A percentile compares a stretch with the other conserved stretches of the same genome.
Conservation (phyloP, 1,139 yeast genomes). For the Debaryomyces singareniensis region DNA sequence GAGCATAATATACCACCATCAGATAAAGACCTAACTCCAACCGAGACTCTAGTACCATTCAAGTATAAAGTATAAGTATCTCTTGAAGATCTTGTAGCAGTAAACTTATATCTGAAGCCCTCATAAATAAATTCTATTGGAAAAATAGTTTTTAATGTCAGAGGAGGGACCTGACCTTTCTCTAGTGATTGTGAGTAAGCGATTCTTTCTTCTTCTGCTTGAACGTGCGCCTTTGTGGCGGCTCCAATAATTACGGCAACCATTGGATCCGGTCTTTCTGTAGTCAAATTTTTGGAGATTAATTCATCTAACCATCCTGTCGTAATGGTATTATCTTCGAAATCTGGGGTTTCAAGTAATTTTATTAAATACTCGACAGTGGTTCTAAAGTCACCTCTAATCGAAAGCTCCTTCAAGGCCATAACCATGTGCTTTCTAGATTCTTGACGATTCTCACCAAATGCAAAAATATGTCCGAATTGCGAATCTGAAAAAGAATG, state of each 20-base stretch:
- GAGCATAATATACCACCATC: slow-evolving; percentile 93
- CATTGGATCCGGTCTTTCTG: slow-evolving; percentile 90
- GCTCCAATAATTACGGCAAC: slow-evolving; percentile 97
- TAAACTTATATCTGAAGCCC: slow-evolving; percentile 86
- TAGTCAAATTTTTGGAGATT: slow-evolving; percentile 86
- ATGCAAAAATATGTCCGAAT: slow-evolving; percentile 97
- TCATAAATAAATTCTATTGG: slow-evolving; percentile 95
- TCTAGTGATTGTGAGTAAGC: slow-evolving; percentile 72
- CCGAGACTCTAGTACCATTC: slow-evolving; percentile 86
- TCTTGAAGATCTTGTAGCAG: slow-evolving; percentile 86
- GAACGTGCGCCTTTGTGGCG: slow-evolving; percentile 84
- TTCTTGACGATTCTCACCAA: slow-evolving; percentile 97
- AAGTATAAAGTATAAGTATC: slow-evolving; percentile 84
- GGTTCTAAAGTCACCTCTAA: slow-evolving; percentile 97
- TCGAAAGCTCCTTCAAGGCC: slow-evolving; percentile 90
- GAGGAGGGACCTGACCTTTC: slow-evolving; percentile 92
- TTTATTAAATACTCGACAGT: slow-evolving; percentile 95
- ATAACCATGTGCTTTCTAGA: slow-evolving; percentile 99
- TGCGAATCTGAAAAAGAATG: slow-evolving; percentile 98
- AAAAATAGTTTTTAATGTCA: slow-evolving; percentile 74
- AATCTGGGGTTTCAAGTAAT: slow-evolving; percentile 91
- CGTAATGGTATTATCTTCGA: slow-evolving; percentile 92
- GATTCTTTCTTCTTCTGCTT: slow-evolving; percentile 62
- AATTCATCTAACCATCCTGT: slow-evolving; percentile 99
- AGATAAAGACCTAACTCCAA: slow-evolving; percentile 78